Evolutionary conservation across 1,284 basidiomycete genomes (phyloP).

Genomic region (Tremellales sp.): DNA sequence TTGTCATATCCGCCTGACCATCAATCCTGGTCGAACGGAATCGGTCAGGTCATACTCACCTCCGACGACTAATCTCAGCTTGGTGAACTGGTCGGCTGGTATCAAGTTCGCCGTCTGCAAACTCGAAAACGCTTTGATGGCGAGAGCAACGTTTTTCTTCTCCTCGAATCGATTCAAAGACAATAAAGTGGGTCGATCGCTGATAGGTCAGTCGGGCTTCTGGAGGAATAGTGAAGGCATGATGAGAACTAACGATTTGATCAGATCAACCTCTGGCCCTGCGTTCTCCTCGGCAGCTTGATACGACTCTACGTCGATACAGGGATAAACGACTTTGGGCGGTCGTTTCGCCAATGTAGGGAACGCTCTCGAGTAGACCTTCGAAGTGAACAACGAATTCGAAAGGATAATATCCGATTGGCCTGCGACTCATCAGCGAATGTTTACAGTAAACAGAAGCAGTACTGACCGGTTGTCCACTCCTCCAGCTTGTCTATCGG

Average conservation of each 20-base stretch:
- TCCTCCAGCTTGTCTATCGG: conserved; percentile 93
- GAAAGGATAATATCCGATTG: conserved; percentile 86
- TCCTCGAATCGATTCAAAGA: conserved; percentile 94
- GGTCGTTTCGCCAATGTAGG: conserved; percentile 57
- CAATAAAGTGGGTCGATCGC: conserved; percentile 69
- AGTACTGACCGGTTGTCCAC: conserved; percentile 69
- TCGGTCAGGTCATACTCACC: conserved; percentile 51
- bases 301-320: conserved; percentile 76
- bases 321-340: conserved; percentile 83
- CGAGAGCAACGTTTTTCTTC: conserved; percentile 87
- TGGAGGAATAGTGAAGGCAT: neutral
- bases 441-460: too few relatives aligned
- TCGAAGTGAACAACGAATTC: conserved; percentile 85
- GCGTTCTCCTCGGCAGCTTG: conserved; percentile 44
- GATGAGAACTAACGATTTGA: conserved; percentile 68
- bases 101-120: conserved; percentile 23
- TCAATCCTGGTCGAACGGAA: neutral
- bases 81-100: conserved; percentile 16
- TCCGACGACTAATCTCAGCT: conserved; percentile 65
- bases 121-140: conserved; percentile 65
- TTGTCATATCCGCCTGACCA: conserved; percentile 68
- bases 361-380: conserved; percentile 74
- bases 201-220: conserved; percentile 39
- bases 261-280: conserved; percentile 54
- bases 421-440: conserved; percentile 51